A percentile compares a stretch with the other conserved stretches of the same genome.
These are phyloP conservation scores for Acorus gramineus DNA, from an alignment of 106 monocot genomes.

Conservation along the genomic window DNA sequence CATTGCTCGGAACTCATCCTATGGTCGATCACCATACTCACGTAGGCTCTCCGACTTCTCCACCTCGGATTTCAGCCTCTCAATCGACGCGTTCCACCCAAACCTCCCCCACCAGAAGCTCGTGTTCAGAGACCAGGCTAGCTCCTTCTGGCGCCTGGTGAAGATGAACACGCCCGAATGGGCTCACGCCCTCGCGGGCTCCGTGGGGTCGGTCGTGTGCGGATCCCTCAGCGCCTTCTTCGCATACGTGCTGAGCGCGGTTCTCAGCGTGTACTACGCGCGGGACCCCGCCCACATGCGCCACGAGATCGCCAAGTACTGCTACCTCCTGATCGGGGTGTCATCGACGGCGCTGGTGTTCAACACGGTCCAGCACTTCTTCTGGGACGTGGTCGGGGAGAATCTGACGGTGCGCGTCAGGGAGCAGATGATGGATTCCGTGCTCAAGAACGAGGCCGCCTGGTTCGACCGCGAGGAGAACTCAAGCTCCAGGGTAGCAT, in stretches of 20 bases:
- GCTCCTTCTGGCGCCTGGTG: constrained; percentile 78
- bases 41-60: constrained; percentile 87
- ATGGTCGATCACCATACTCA: constrained; percentile 79
- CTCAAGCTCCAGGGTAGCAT: constrained; percentile 58
- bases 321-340: constrained; percentile 81
- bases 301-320: constrained; percentile 86
- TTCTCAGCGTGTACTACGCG: constrained; percentile 75
- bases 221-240: constrained; percentile 89
- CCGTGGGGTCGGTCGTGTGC: constrained; percentile 84
- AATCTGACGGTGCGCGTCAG: constrained; percentile 78
- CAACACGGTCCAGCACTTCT: constrained; percentile 83
- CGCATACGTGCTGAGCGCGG: constrained; percentile 92
- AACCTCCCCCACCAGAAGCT: constrained; percentile 46
- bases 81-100: constrained; percentile 21
- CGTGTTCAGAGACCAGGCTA: constrained; percentile 76
- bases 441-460: constrained; percentile 68
- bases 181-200: constrained; percentile 69
- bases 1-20: constrained; percentile 75
- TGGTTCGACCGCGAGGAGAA: constrained; percentile 96
- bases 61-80: constrained; percentile 45
- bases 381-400: constrained; percentile 93
- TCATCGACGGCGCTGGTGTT: constrained; percentile 85
- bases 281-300: constrained; percentile 56
- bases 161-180: constrained; percentile 98
- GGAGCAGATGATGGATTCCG: constrained; percentile 76